phyloP scores from a whole-genome alignment of 2,329 filamentous ascomycete species.

The Davidsoniella australis region DNA sequence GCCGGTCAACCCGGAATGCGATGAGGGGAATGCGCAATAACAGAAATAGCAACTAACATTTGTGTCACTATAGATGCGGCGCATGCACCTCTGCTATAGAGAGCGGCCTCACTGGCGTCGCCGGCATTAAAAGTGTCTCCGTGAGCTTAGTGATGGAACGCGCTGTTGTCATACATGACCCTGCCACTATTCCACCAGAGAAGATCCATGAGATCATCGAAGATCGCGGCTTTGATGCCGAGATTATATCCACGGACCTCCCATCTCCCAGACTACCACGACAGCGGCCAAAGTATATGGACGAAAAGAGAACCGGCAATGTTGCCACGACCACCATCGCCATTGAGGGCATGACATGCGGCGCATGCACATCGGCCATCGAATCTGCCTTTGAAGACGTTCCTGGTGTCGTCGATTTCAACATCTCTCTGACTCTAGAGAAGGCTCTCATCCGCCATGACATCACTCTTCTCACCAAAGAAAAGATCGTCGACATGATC shows the following conservation, averaged over 20 bases:
- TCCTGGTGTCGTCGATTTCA: conserved; percentile 56
- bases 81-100: conserved; percentile 94
- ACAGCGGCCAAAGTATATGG: conserved; percentile 7
- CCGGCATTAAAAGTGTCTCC: conserved; percentile 71
- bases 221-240: conserved; percentile 79
- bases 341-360: conserved; percentile 80
- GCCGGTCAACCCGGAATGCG: too few species aligned
- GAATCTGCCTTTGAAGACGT: conserved; percentile 66
- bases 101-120: conserved; percentile 66
- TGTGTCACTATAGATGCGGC: conserved; percentile 39
- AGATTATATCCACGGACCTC: conserved; percentile 68
- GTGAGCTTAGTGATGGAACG: conserved; percentile 91
- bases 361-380: conserved; percentile 72
- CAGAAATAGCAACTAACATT: neutral
- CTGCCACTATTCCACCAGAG: conserved; percentile 53
- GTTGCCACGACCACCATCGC: conserved; percentile 57
- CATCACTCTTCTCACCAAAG: conserved; percentile 31
- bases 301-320: conserved; percentile 11
- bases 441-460: conserved; percentile 77
- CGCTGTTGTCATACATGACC: conserved; percentile 85
- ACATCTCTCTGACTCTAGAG: conserved; percentile 69
- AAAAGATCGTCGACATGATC: conserved; percentile 40
- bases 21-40: too few species aligned
- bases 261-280: conserved; percentile 33
- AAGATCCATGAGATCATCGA: conserved; percentile 73